Base-by-base conservation (phyloP, 306 rosid genomes). In the Abrus precatorius region DNA sequence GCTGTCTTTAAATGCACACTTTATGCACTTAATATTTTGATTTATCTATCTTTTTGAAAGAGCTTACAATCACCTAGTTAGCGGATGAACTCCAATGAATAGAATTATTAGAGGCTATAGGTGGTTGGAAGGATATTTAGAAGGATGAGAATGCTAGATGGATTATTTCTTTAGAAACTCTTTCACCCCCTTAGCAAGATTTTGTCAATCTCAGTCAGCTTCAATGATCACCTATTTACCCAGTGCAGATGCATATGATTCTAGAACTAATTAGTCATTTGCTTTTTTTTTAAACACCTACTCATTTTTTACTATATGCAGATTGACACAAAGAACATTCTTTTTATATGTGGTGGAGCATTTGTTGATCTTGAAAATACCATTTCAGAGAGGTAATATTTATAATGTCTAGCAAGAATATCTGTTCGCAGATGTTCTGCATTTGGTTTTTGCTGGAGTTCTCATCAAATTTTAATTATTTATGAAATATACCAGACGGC, bases 311-410 rank as follows among this genome's bases (percentile, higher is more conserved):
- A 43, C 78, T 81, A 82, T 84, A 33, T 75, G 87, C 91, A 93
- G 98, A 90, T 93, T 60, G 91, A 93, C 85, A 93, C 98, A n/a
- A 93, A 88, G 87, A 86, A 93, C 75, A 93, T 93, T 82, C 96
- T 93, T 65, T 93, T 93, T 73, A 86, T 93, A 76, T 93, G 98
- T 82, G 98, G 97, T 56, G 98, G 98, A 82, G 98, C 97, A n/a
- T 93, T 93, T 72, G 13, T 93, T 74, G 92, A 91, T 87, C 98
- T 93, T 72, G 98, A 93, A 40, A 93, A 93, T 85, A 93, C 98
- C 85, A 90, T 93, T 89, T 91, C 97, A 12, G 98, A 93, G 79
- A 90, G 98, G 98, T 93, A 86, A 76, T 67, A 61, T 38, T 20
- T 79, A 48, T 34, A 11, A 6, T 52, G 59, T 48, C 45, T 74